A percentile compares a stretch with the other conserved stretches of the same genome.
Evolutionary conservation across 768 basidiomycete genomes (phyloP).

Genomic region (Agaricus bisporus): DNA sequence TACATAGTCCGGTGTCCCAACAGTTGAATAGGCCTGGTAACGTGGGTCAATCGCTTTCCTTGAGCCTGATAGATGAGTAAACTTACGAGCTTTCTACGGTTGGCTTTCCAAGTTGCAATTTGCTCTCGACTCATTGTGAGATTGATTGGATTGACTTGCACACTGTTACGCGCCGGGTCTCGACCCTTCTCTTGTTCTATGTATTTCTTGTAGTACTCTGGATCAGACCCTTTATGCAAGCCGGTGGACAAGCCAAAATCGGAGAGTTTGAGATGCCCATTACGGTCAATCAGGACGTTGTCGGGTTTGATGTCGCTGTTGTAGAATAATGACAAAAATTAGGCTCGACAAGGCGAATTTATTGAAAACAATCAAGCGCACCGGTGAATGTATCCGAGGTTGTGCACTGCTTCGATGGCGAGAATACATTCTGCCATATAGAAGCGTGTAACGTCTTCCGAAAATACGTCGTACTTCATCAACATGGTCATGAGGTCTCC

Average conservation of each 20-base stretch:
- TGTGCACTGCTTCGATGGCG: conserved; percentile 97
- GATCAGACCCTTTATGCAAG: conserved; percentile 93
- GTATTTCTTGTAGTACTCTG: conserved; percentile 88
- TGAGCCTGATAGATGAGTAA: not conserved
- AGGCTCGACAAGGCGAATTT: not conserved
- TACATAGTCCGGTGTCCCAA: conserved; percentile 57
- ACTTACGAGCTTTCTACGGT: conserved; percentile 85
- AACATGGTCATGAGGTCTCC: conserved; percentile 99
- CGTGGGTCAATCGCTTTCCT: not conserved
- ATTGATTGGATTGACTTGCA: conserved; percentile 96
- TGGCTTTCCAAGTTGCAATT: conserved; percentile 99
- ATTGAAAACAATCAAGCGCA: conserved; percentile 26
- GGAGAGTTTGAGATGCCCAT: conserved; percentile 94
- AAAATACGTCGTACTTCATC: conserved; percentile 99
- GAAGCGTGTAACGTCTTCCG: conserved; percentile 96
- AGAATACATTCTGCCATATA: conserved; percentile 99
- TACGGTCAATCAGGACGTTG: conserved; percentile 96
- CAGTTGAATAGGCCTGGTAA: conserved; percentile 86
- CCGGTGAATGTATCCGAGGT: conserved; percentile 99
- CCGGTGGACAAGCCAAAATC: conserved; percentile 98
- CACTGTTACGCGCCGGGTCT: conserved; percentile 79
- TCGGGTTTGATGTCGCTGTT: conserved; percentile 97
- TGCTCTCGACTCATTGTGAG: conserved; percentile 95
- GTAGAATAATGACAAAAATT: conserved; percentile 1
- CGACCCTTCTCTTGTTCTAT: conserved; percentile 70